phyloP scores from a whole-genome alignment of 2,329 filamentous ascomycete genomes.

The Sporothrix protearum region DNA sequence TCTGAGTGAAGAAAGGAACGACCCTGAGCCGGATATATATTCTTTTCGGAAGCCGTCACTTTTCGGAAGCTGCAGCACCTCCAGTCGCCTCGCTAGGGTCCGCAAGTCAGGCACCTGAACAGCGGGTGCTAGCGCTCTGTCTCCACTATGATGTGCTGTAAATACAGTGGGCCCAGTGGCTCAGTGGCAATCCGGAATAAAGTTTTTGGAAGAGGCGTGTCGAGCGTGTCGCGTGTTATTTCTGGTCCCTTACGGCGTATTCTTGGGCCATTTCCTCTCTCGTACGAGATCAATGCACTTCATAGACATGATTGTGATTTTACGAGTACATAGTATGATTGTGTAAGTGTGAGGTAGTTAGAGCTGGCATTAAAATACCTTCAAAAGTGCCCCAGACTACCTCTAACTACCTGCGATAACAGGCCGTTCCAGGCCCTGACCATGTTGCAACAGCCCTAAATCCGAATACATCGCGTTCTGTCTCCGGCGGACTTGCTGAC shows the following conservation, averaged over 20 bases:
- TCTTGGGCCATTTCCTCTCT: neutral
- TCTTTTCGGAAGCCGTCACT: neutral
- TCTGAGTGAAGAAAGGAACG: neutral
- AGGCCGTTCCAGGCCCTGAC: neutral
- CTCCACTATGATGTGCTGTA: neutral
- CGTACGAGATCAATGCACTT: neutral
- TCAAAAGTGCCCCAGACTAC: too few relatives aligned
- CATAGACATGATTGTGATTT: neutral
- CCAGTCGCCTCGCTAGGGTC: neutral
- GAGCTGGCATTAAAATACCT: too few relatives aligned
- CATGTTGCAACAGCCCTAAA: neutral
- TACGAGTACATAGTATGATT: neutral
- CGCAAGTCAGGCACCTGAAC: neutral
- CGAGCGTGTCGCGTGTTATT: neutral
- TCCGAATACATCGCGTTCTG: neutral
- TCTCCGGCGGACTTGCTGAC: neutral
- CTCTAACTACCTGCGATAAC: neutral
- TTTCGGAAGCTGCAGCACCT: neutral
- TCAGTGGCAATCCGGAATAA: neutral
- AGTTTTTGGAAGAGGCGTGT: neutral
- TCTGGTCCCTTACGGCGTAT: too few relatives aligned
- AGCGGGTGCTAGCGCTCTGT: neutral
- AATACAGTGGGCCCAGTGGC: neutral
- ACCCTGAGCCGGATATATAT: constrained; percentile 5
- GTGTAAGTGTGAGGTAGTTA: neutral